These are phyloP conservation scores for Macrotyloma uniflorum DNA, from an alignment of 306 rosid species.

Conservation along the genomic window DNA sequence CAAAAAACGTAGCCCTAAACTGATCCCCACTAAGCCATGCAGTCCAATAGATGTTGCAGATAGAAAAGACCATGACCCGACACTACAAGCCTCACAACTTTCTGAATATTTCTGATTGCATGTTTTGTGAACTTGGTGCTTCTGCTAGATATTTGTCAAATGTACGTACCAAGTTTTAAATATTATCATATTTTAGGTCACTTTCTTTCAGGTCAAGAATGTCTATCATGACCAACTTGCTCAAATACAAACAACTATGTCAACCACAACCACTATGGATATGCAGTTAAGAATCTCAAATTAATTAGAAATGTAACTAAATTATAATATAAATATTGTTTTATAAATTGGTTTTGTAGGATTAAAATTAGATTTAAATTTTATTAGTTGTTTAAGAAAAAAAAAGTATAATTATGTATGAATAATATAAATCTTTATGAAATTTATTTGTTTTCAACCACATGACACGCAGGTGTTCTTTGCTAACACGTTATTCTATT, in stretches of 20 bases:
- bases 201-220: neutral
- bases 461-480: neutral
- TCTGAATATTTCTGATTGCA: neutral
- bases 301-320: too few relatives aligned
- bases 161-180: slow-evolving; percentile 28
- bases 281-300: too few relatives aligned
- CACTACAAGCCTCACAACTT: slow-evolving; percentile 26
- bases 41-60: slow-evolving; percentile 7
- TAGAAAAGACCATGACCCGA: slow-evolving; percentile 31
- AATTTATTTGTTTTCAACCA: neutral
- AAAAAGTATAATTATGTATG: too few relatives aligned
- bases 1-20: neutral
- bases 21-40: slow-evolving; percentile 18
- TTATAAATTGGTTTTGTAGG: too few relatives aligned
- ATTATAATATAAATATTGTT: too few relatives aligned
- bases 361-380: too few relatives aligned
- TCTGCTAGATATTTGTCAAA: neutral
- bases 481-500: neutral
- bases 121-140: slow-evolving; percentile 27
- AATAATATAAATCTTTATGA: too few relatives aligned
- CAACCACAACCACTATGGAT: too few relatives aligned
- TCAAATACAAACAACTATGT: slow-evolving; percentile 1
- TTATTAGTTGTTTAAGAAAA: too few relatives aligned
- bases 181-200: slow-evolving; percentile 40
- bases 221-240: neutral